Conservation (phyloP, 352 stramenopile genomes). For the Stephanocyclus meneghinianus region DNA sequence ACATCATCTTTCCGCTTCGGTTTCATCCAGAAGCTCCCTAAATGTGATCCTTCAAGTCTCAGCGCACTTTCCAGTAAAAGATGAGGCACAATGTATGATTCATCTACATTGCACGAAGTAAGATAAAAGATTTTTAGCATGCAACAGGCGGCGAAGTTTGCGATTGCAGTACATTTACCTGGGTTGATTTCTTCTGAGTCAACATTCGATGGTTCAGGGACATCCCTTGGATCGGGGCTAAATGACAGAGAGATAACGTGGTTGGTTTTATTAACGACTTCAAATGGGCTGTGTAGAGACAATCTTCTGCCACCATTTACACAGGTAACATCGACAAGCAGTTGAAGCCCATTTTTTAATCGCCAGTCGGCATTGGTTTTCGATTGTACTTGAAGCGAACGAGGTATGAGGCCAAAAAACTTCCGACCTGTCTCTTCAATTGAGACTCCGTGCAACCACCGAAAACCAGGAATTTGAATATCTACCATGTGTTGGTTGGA, state of each 20-base stretch:
- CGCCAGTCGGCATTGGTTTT: slow-evolving; percentile 80
- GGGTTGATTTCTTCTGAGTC: slow-evolving; percentile 5
- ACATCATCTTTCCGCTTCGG: slow-evolving; percentile 51
- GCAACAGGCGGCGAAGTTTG: background rate
- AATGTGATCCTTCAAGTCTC: slow-evolving; percentile 66
- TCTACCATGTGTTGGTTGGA: slow-evolving; percentile 67
- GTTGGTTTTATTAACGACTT: slow-evolving; percentile 82
- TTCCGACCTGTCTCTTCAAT: slow-evolving; percentile 79
- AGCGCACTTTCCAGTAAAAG: slow-evolving; percentile 82
- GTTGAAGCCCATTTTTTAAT: slow-evolving; percentile 82
- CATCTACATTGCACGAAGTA: slow-evolving; percentile 23
- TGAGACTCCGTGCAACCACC: slow-evolving; percentile 77
- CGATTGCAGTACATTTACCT: slow-evolving; percentile 1
- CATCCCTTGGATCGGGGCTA: slow-evolving; percentile 36
- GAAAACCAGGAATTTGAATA: slow-evolving; percentile 82
- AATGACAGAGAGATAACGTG: slow-evolving; percentile 75
- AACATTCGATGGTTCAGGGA: background rate
- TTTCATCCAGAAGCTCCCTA: slow-evolving; percentile 83
- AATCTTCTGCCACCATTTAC: slow-evolving; percentile 83
- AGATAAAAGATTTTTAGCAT: background rate
- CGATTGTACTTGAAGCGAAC: slow-evolving; percentile 58
- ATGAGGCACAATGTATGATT: slow-evolving; percentile 76
- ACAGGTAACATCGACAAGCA: slow-evolving; percentile 83
- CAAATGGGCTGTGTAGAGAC: slow-evolving; percentile 76
- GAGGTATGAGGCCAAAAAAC: slow-evolving; percentile 75